Base-by-base conservation (phyloP, 176 grass and related monocot genomes). In the Carex kokanica region DNA sequence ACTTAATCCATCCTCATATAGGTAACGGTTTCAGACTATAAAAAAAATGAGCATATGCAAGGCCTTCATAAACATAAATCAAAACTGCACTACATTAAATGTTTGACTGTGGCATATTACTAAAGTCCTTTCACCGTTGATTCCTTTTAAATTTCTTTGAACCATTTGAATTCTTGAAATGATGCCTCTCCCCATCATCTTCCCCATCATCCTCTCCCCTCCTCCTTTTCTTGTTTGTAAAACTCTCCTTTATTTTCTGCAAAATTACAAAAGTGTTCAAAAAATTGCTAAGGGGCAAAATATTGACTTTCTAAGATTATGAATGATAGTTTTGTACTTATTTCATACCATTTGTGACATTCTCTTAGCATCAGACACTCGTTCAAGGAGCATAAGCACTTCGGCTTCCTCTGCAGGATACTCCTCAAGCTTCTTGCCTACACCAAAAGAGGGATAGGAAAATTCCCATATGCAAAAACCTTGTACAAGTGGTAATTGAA, bases 221-320 rank as follows among this genome's bases (percentile, higher is more conserved):
- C 84, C 87, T 97, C 77, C 87, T 74, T 40, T 61, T 86, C 85
- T 93, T 97, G 63, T 85, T 83, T 61, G 80, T 68, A 55, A 62
- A 84, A 21, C 88, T 79, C 85, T 93, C 91, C 78, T 91, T 97
- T 65, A 93, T 74, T 86, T 83, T 97, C 91, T 93, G 40, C 16
- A 4, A 63, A 83, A 54, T 75, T 54, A n/a, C 14, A 66, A 52
- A 73, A 45, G 12, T 8, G 7, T 43, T 23, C 43, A 45, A 86
- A 86, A 9, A 54, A 20, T 31, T 29, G 8, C 16, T 69, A 36
- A 61, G 56, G 41, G 47, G 9, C 9, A 55, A 18, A 18, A 18
- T 63, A 64, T 32, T 49, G 67, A 65, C 12, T 53, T 49, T 77
- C 34, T 64, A 72, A 69, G 0, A 20, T 20, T 11, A 64, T 7